Conservation (phyloP, 2,329 filamentous ascomycete species). For the Epichloe sibirici region DNA sequence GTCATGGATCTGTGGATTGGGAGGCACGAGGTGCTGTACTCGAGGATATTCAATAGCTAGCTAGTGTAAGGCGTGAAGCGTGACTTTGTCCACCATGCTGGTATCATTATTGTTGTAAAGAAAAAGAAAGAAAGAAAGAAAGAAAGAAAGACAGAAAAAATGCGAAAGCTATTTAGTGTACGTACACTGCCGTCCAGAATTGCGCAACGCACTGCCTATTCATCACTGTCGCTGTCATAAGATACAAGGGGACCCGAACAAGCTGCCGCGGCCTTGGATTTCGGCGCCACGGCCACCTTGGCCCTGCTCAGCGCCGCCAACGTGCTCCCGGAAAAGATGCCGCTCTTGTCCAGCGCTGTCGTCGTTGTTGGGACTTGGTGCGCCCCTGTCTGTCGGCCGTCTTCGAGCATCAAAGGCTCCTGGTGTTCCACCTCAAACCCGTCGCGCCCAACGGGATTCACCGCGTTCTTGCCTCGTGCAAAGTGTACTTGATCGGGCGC, state of each 20-base stretch:
- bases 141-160: neutral
- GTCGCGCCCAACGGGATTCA: slow-evolving; percentile 44
- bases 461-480: slow-evolving; percentile 59
- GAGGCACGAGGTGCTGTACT: slow-evolving; percentile 71
- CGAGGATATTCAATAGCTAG: slow-evolving; percentile 79
- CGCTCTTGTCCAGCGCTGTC: slow-evolving; percentile 30
- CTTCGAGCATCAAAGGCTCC: slow-evolving; percentile 45
- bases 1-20: slow-evolving; percentile 76
- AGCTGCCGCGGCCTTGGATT: slow-evolving; percentile 37
- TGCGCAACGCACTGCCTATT: slow-evolving; percentile 18
- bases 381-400: slow-evolving; percentile 29
- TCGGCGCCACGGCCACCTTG: slow-evolving; percentile 41
- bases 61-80: slow-evolving; percentile 22
- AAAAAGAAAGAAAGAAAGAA: neutral
- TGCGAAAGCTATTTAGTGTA: slow-evolving; percentile 5
- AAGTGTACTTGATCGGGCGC: slow-evolving; percentile 92
- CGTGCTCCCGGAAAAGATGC: slow-evolving; percentile 74
- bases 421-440: slow-evolving; percentile 54
- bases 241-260: slow-evolving; percentile 64
- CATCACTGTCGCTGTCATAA: slow-evolving; percentile 82
- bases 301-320: slow-evolving; percentile 61
- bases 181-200: neutral
- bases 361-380: slow-evolving; percentile 23
- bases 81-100: slow-evolving; percentile 6
- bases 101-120: slow-evolving; percentile 20